phyloP scores from a whole-genome alignment of 2,329 filamentous ascomycete species.

The Venturia carpophila region DNA sequence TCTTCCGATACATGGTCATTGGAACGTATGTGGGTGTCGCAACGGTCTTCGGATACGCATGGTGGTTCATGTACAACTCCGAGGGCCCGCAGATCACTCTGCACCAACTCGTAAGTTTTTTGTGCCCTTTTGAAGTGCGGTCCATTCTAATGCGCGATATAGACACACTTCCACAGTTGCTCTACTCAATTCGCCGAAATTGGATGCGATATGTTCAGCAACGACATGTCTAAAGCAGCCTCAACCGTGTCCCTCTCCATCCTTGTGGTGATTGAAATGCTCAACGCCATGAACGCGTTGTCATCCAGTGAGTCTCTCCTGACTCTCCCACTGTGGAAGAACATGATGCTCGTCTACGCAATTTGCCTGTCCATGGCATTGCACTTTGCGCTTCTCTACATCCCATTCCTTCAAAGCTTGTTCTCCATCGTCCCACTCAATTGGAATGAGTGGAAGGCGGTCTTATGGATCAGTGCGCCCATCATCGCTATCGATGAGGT shows the following conservation, averaged over 20 bases:
- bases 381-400: slow-evolving; percentile 90
- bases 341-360: slow-evolving; percentile 96
- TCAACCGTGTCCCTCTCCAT: slow-evolving; percentile 89
- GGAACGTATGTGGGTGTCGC: slow-evolving; percentile 90
- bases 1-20: slow-evolving; percentile 95
- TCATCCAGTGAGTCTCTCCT: slow-evolving; percentile 91
- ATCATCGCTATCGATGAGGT: slow-evolving; percentile 68
- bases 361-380: slow-evolving; percentile 88
- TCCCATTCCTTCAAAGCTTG: slow-evolving; percentile 75
- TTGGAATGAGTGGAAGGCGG: slow-evolving; percentile 84
- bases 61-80: slow-evolving; percentile 98
- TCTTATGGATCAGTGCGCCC: slow-evolving; percentile 77
- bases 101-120: slow-evolving; percentile 59
- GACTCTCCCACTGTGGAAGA: slow-evolving; percentile 92
- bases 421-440: slow-evolving; percentile 89
- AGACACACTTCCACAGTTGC: slow-evolving; percentile 89
- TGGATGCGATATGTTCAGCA: slow-evolving; percentile 83
- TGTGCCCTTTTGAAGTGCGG: neutral
- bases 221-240: slow-evolving; percentile 78
- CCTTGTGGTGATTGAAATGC: slow-evolving; percentile 97
- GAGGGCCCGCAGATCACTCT: slow-evolving; percentile 87
- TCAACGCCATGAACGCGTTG: slow-evolving; percentile 97
- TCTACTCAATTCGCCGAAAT: slow-evolving; percentile 77
- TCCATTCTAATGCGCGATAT: slow-evolving; percentile 19
- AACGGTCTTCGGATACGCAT: slow-evolving; percentile 95